These are phyloP conservation scores for Claviceps sp. DNA, from an alignment of 2,329 filamentous ascomycete species.

Conservation along the genomic window DNA sequence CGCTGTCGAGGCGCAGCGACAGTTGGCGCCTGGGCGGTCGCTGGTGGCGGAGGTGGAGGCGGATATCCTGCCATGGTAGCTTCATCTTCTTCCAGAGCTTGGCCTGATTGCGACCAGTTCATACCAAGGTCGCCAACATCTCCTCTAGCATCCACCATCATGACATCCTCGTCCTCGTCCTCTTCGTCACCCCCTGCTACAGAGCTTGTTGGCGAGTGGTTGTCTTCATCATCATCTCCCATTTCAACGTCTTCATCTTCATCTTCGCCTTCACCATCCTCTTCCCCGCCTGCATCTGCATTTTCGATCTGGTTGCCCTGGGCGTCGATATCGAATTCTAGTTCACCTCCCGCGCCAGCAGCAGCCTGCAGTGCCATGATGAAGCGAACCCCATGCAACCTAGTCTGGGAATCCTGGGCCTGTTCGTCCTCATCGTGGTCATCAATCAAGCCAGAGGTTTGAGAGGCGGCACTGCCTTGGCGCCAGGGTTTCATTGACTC, in stretches of 20 bases:
- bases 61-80: slow-evolving; percentile 65
- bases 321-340: slow-evolving; percentile 18
- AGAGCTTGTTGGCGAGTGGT: slow-evolving; percentile 20
- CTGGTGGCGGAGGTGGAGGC: slow-evolving; percentile 50
- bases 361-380: slow-evolving; percentile 24
- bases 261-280: slow-evolving; percentile 43
- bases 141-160: slow-evolving; percentile 41
- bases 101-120: slow-evolving; percentile 43
- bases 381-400: slow-evolving; percentile 20
- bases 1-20: slow-evolving; percentile 34
- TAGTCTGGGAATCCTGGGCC: slow-evolving; percentile 24
- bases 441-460: slow-evolving; percentile 39
- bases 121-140: slow-evolving; percentile 33
- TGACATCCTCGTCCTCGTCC: slow-evolving; percentile 41
- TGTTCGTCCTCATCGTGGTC: slow-evolving; percentile 36
- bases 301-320: slow-evolving; percentile 39
- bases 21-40: slow-evolving; percentile 45
- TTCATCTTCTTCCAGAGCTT: slow-evolving; percentile 62
- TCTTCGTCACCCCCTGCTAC: slow-evolving; percentile 28
- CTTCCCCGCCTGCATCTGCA: slow-evolving; percentile 38
- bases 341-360: slow-evolving; percentile 14
- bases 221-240: slow-evolving; percentile 25
- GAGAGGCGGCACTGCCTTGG: slow-evolving; percentile 69
- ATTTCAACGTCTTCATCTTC: slow-evolving; percentile 43
- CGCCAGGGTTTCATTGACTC: slow-evolving; percentile 83